Evolutionary conservation across 495 filamentous ascomycete species (phyloP).

Genomic region (Geoglossum glabrum): DNA sequence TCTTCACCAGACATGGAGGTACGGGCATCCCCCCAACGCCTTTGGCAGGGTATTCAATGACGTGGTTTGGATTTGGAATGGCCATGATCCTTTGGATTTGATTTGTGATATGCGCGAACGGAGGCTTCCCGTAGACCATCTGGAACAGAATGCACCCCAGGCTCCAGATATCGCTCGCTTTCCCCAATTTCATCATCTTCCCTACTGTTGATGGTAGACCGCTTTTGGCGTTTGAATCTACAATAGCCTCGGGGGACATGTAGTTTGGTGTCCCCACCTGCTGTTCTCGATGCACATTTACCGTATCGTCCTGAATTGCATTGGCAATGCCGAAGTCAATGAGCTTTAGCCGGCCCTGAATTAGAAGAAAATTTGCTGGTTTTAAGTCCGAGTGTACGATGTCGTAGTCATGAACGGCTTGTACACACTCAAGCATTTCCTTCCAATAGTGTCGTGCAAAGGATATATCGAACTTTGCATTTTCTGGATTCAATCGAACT

Average conservation of each 20-base stretch:
- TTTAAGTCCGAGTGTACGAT: slow-evolving; percentile 95
- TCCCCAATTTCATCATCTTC: slow-evolving; percentile 83
- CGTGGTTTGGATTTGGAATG: slow-evolving; percentile 72
- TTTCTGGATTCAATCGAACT: slow-evolving; percentile 47
- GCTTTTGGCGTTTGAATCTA: slow-evolving; percentile 59
- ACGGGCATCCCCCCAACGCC: slow-evolving; percentile 57
- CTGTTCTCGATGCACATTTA: slow-evolving; percentile 90
- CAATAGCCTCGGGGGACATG: slow-evolving; percentile 87
- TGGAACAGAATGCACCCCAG: slow-evolving; percentile 93
- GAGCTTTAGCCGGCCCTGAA: slow-evolving; percentile 63
- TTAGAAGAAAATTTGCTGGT: slow-evolving; percentile 83
- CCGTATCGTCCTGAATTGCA: slow-evolving; percentile 87
- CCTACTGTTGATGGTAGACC: slow-evolving; percentile 30
- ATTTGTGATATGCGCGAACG: slow-evolving; percentile 79
- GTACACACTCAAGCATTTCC: slow-evolving; percentile 93
- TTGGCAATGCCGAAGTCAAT: slow-evolving; percentile 97
- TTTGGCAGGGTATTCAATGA: slow-evolving; percentile 57
- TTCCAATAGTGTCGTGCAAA: slow-evolving; percentile 97
- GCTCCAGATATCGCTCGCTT: slow-evolving; percentile 89
- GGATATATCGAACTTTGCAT: slow-evolving; percentile 58
- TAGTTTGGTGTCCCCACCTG: slow-evolving; percentile 95
- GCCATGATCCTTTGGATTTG: slow-evolving; percentile 56
- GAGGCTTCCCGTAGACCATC: slow-evolving; percentile 84
- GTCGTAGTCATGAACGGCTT: slow-evolving; percentile 67
- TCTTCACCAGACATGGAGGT: slow-evolving; percentile 47